Percentiles rank a stretch among this genome's conserved stretches.
These are phyloP conservation scores for Trichoderma oligosporum DNA, from an alignment of 2,329 filamentous ascomycete species.

Conservation along the genomic window DNA sequence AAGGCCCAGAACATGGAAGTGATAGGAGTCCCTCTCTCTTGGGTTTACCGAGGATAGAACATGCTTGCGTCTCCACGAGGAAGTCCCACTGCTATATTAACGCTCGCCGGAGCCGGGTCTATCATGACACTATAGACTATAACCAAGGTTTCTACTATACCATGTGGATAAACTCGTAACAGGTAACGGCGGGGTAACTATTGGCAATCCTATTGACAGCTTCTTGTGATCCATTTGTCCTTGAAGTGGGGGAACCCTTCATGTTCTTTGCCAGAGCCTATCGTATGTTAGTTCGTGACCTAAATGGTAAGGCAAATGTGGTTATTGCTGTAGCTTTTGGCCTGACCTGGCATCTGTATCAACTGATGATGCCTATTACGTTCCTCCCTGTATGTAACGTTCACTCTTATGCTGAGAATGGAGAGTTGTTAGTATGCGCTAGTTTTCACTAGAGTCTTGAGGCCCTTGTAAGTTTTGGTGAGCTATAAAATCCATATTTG, in stretches of 20 bases:
- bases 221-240: constrained; percentile 5
- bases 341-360: not conserved
- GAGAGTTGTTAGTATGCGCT: not conserved
- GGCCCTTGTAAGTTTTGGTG: not conserved
- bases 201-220: not conserved
- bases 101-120: not conserved
- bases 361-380: no score
- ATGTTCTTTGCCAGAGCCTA: not conserved
- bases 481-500: not conserved
- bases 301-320: constrained; percentile 15
- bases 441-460: not conserved
- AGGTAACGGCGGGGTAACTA: constrained; percentile 10
- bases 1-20: not conserved
- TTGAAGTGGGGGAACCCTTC: not conserved
- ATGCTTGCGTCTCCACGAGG: constrained; percentile 2
- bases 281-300: constrained; percentile 16
- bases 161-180: not conserved
- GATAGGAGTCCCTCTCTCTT: not conserved
- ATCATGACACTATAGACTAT: not conserved
- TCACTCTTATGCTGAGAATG: not conserved
- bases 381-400: not conserved
- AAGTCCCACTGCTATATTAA: not conserved
- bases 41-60: constrained; percentile 12
- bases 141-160: not conserved
- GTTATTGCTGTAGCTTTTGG: not conserved